A percentile compares a stretch with the other conserved stretches of the same genome.
These are phyloP conservation scores for Aspergillus sclerotiicarbonarius DNA, from an alignment of 495 filamentous ascomycete genomes.

Conservation along the genomic window DNA sequence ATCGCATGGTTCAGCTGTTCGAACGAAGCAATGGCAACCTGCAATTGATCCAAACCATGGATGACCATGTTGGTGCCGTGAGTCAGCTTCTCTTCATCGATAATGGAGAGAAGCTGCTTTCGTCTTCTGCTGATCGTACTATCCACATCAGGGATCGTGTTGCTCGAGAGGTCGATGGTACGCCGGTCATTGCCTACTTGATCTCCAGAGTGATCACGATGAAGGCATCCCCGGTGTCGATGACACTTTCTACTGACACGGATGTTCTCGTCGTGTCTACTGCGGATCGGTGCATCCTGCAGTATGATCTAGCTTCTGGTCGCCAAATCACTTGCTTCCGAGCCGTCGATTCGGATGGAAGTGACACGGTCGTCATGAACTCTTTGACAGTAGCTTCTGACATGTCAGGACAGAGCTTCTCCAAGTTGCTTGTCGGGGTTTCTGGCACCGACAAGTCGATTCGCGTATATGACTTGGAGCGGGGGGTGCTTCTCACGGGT, in stretches of 20 bases:
- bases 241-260: slow-evolving; percentile 61
- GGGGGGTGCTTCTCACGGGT: slow-evolving; percentile 72
- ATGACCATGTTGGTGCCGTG: slow-evolving; percentile 74
- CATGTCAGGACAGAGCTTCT: slow-evolving; percentile 32
- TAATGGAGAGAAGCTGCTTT: slow-evolving; percentile 69
- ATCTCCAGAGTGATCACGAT: slow-evolving; percentile 71
- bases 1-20: slow-evolving; percentile 89
- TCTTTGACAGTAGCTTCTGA: slow-evolving; percentile 59
- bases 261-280: slow-evolving; percentile 70
- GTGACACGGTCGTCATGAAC: slow-evolving; percentile 79
- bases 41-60: slow-evolving; percentile 68
- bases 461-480: slow-evolving; percentile 76
- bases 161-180: slow-evolving; percentile 59
- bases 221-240: slow-evolving; percentile 82
- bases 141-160: slow-evolving; percentile 76
- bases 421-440: slow-evolving; percentile 68
- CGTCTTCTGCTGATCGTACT: slow-evolving; percentile 85
- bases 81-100: slow-evolving; percentile 60
- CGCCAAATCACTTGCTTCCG: slow-evolving; percentile 72
- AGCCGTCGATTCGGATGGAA: slow-evolving; percentile 70
- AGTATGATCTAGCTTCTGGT: slow-evolving; percentile 72
- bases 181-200: slow-evolving; percentile 70
- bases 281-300: slow-evolving; percentile 75
- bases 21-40: slow-evolving; percentile 52
- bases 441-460: slow-evolving; percentile 95